These are phyloP conservation scores for Penicillium sp. DNA, from an alignment of 2,329 filamentous ascomycete genomes.

Conservation along the genomic window DNA sequence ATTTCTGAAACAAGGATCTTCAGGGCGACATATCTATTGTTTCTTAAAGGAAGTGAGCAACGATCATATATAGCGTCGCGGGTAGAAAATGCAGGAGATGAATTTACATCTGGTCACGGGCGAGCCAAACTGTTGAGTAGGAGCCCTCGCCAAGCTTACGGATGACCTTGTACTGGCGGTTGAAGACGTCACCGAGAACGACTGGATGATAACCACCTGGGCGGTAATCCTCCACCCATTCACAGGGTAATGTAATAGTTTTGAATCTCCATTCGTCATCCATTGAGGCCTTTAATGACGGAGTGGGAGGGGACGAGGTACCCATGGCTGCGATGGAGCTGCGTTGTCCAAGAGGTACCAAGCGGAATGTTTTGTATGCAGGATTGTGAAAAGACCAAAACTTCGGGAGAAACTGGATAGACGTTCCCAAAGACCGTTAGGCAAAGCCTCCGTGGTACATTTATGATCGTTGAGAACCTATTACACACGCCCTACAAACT, in stretches of 20 bases:
- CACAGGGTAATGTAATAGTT: conserved; percentile 21
- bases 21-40: conserved; percentile 31
- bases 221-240: conserved; percentile 34
- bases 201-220: conserved; percentile 48
- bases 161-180: conserved; percentile 44
- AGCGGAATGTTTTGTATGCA: neutral
- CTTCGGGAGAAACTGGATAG: neutral
- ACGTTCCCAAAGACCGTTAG: neutral
- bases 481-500: no score
- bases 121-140: conserved; percentile 50
- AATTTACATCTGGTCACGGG: conserved; percentile 32
- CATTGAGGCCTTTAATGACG: conserved; percentile 10
- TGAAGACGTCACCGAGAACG: conserved; percentile 42
- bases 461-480: neutral
- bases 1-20: conserved; percentile 33
- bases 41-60: conserved; percentile 15
- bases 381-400: conserved; percentile 5
- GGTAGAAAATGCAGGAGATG: conserved; percentile 11
- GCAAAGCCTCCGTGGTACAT: neutral
- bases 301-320: conserved; percentile 14
- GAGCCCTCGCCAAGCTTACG: conserved; percentile 49
- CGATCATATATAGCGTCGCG: conserved; percentile 6
- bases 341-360: conserved; percentile 1
- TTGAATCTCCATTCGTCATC: conserved; percentile 18
- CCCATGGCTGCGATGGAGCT: conserved; percentile 13